A percentile compares a stretch with the other conserved stretches of the same genome.
phyloP scores from a whole-genome alignment of 805 yeast species.

The Ogataea saltuana region DNA sequence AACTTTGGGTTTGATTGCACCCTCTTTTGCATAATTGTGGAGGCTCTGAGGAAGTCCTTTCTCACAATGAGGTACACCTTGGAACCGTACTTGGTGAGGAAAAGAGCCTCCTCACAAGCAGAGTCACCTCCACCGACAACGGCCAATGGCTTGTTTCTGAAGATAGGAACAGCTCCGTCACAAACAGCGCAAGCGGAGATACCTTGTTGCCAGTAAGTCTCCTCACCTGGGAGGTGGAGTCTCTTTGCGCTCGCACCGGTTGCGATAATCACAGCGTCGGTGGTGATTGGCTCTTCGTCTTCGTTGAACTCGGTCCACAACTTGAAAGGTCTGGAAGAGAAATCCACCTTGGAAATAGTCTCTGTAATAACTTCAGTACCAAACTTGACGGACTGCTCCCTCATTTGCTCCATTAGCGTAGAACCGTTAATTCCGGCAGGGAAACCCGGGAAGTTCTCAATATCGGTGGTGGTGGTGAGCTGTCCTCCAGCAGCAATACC shows the following conservation, averaged over 20 bases:
- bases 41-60: conserved; percentile 92
- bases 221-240: conserved; percentile 93
- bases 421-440: conserved; percentile 90
- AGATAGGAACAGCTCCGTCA: conserved; percentile 99
- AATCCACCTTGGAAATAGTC: conserved; percentile 90
- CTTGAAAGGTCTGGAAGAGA: conserved; percentile 87
- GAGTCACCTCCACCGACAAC: conserved; percentile 99
- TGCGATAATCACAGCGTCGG: conserved; percentile 90
- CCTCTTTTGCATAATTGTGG: conserved; percentile 96
- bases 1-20: conserved; percentile 80
- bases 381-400: conserved; percentile 79
- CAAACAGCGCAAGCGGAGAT: conserved; percentile 99
- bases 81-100: conserved; percentile 95
- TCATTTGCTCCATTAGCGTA: conserved; percentile 91
- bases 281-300: conserved; percentile 85
- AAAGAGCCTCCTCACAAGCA: conserved; percentile 98
- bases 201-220: conserved; percentile 98
- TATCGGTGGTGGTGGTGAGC: conserved; percentile 96
- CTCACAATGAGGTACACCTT: conserved; percentile 93
- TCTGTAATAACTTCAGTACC: conserved; percentile 96
- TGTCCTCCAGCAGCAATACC: conserved; percentile 99
- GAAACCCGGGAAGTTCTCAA: conserved; percentile 99
- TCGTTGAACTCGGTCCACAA: conserved; percentile 96
- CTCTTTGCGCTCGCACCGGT: conserved; percentile 99
- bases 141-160: conserved; percentile 96